These are phyloP conservation scores for Mrakia frigida DNA, from an alignment of 768 basidiomycete species.

Conservation along the genomic window DNA sequence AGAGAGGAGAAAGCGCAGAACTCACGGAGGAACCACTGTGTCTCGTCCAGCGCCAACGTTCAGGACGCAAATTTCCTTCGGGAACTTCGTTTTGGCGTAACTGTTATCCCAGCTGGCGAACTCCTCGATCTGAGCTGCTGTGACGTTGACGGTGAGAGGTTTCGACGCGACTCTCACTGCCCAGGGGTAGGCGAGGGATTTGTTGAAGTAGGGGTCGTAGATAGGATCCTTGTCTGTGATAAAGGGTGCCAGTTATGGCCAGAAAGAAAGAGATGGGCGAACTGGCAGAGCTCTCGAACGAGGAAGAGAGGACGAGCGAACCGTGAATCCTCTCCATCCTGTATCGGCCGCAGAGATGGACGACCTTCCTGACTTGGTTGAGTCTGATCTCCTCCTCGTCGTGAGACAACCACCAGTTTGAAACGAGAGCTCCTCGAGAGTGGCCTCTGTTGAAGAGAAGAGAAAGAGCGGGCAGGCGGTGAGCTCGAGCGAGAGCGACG, in stretches of 20 bases:
- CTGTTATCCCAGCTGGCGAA: constrained; percentile 65
- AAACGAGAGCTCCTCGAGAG: constrained; percentile 67
- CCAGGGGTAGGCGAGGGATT: constrained; percentile 61
- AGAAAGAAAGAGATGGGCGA: background rate
- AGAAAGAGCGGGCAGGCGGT: background rate
- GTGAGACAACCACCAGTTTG: constrained; percentile 64
- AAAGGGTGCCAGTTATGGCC: background rate
- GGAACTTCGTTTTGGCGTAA: constrained; percentile 65
- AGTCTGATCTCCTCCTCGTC: constrained; percentile 45
- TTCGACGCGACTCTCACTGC: constrained; percentile 63
- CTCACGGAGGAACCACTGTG: constrained; percentile 52
- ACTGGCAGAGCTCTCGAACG: no score
- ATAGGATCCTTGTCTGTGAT: constrained; percentile 36
- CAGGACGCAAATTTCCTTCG: constrained; percentile 59
- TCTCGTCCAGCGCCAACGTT: constrained; percentile 73
- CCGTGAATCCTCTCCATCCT: constrained; percentile 54
- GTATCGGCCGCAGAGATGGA: constrained; percentile 72
- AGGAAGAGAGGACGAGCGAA: background rate
- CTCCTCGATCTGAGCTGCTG: constrained; percentile 56
- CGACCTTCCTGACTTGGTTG: constrained; percentile 47
- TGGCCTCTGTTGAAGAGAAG: constrained; percentile 49
- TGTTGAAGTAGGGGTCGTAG: constrained; percentile 54
- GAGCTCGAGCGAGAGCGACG: background rate
- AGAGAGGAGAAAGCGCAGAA: constrained; percentile 47
- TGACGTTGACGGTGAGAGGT: constrained; percentile 52